Evolutionary conservation across 176 grass and related monocot genomes (phyloP), one percentile per base, ranked within the genome.

Genomic region (Puya raimondii): DNA sequence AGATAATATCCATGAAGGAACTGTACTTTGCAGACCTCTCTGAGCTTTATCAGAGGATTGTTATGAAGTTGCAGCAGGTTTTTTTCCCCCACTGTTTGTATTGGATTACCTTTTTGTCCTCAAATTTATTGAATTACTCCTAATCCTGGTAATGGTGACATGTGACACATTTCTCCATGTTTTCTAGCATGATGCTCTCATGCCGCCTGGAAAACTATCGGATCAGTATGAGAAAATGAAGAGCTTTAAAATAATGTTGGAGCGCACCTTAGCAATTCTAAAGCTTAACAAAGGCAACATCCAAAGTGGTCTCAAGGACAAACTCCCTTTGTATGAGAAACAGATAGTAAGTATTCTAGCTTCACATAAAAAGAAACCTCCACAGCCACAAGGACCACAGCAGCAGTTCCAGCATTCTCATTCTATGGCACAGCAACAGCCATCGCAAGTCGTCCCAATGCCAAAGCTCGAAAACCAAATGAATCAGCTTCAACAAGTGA

Each of bases 1-100:
- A 97, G 93, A 64, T 97, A 48, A 97, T 90, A 78, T 79, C 9
- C 59, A 74, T 92, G 51, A 97, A 90, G 64, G 89, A 92, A 10
- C 64, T 82, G n/a, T 84, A 92, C 76, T 92, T 74, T 65, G 49
- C 18, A 11, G 86, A 92, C 64, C 71, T 97, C 7, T 74, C 2
- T 83, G 93, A 92, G 12, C 66, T 96, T 20, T 78, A 85, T 70
- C 80, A 81, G 75, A 87, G 77, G 81, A 67, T 92, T 78, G 78
- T 59, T 72, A 3, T 81, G 14, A 96, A 92, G 79, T 59, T 96
- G 61, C 86, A 83, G 58, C 84, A 90, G 64, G 84, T 81, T 67
- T 47, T 65, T 26, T 9, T 15, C 65, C 26, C 20, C 11, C 47
- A 21, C n/a, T 47, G 27, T 64, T 50, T 13, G 50, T 59, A 42